phyloP scores from a whole-genome alignment of 495 filamentous ascomycete species.

The Cercophora sp. region DNA sequence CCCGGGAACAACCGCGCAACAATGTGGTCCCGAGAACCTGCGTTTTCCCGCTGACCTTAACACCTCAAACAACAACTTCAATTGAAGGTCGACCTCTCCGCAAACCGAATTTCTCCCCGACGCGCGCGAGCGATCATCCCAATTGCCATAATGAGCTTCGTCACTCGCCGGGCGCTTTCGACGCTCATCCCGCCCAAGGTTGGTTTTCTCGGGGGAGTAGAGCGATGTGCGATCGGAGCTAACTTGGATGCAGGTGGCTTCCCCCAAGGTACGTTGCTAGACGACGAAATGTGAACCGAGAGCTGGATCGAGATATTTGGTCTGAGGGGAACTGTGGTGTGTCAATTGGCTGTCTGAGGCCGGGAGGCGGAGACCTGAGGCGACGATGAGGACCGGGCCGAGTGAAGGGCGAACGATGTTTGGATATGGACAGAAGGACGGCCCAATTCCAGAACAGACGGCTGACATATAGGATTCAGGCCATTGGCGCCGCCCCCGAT shows the following conservation, averaged over 20 bases:
- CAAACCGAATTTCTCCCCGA: constrained; percentile 18
- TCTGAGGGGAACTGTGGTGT: no score
- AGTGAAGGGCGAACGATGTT: background rate
- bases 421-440: no score
- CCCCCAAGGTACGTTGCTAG: constrained; percentile 74
- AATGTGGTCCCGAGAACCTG: constrained; percentile 28
- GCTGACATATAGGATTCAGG: no score
- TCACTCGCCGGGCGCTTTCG: constrained; percentile 83
- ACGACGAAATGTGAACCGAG: no score
- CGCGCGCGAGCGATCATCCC: constrained; percentile 23
- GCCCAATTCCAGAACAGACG: no score
- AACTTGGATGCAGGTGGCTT: constrained; percentile 60
- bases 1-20: constrained; percentile 31
- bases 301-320: no score
- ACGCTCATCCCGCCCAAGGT: constrained; percentile 99
- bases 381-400: background rate
- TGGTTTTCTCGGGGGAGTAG: constrained; percentile 25
- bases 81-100: constrained; percentile 21
- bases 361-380: no score
- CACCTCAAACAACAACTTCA: constrained; percentile 16
- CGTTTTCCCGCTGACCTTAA: constrained; percentile 26
- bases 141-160: constrained; percentile 79
- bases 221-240: background rate
- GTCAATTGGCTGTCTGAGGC: no score
- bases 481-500: constrained; percentile 88